Percentiles rank a stretch among this genome's conserved stretches.
Conservation (phyloP, 2,329 filamentous ascomycete species). For the Xylariaceae sp. region DNA sequence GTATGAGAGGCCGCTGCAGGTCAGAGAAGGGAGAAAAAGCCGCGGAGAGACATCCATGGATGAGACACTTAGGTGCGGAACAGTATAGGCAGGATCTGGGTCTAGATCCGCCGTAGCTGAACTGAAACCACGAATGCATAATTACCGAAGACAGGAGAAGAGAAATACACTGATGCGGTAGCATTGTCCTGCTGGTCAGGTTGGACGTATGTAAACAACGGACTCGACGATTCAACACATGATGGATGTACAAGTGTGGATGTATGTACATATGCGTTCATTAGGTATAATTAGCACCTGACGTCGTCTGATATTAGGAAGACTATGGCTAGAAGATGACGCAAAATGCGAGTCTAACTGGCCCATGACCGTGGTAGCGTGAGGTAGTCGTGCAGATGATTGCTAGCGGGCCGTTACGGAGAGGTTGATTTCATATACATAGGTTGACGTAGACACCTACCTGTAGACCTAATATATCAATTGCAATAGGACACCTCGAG, state of each 20-base stretch:
- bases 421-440: background rate
- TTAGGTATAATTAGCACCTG: conserved; percentile 6
- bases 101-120: background rate
- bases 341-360: conserved; percentile 6
- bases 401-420: background rate
- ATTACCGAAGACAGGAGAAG: background rate
- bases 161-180: background rate
- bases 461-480: too few relatives aligned
- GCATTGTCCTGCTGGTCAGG: too few relatives aligned
- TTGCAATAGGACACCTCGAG: too few relatives aligned
- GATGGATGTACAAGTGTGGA: too few relatives aligned
- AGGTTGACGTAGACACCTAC: background rate
- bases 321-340: conserved; percentile 16
- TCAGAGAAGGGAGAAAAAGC: conserved; percentile 1
- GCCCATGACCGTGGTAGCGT: conserved; percentile 9
- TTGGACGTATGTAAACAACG: too few relatives aligned
- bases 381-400: conserved; percentile 11
- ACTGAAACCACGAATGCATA: background rate
- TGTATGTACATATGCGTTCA: too few relatives aligned
- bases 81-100: background rate
- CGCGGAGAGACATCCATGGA: background rate
- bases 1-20: conserved; percentile 9
- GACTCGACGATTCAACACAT: too few relatives aligned
- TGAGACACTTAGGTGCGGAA: too few relatives aligned
- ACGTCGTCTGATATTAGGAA: conserved; percentile 6